Percentiles rank a stretch among this genome's conserved stretches.
These are phyloP conservation scores for Pinus tabuliformis DNA, from an alignment of 75 land plant species.

Conservation along the genomic window DNA sequence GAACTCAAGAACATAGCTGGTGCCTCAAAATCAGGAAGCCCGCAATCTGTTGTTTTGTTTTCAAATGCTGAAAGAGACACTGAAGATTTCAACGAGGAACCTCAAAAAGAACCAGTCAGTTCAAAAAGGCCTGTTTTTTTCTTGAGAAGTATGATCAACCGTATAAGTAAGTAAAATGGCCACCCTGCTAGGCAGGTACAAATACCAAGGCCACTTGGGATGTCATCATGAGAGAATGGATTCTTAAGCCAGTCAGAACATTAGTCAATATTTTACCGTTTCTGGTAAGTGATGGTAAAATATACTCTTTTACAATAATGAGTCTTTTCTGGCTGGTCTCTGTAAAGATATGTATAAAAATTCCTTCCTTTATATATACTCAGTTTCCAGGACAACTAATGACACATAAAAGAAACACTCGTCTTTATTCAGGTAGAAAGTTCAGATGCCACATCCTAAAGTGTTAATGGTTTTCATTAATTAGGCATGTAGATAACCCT, in stretches of 20 bases:
- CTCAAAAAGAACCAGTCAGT: background rate
- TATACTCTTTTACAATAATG: background rate
- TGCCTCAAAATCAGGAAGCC: background rate
- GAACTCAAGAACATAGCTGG: slow-evolving; percentile 45
- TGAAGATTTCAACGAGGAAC: background rate
- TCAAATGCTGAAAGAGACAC: background rate
- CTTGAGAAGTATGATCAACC: background rate
- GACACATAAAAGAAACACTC: background rate
- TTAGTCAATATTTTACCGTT: background rate
- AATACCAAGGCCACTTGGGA: background rate
- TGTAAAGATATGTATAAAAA: background rate
- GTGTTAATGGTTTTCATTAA: background rate
- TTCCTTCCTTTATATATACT: background rate
- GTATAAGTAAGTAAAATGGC: background rate
- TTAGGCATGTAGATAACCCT: background rate
- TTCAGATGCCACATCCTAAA: background rate
- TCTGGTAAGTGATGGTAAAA: background rate
- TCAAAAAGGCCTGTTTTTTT: slow-evolving; percentile 4
- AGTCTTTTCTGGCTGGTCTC: background rate
- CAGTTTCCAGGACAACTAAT: slow-evolving; percentile 2
- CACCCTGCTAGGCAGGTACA: background rate
- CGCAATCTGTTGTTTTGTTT: slow-evolving; percentile 1
- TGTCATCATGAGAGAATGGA: background rate
- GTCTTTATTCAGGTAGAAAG: background rate
- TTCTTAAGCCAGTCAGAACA: background rate